Base-by-base conservation (phyloP, 2,329 filamentous ascomycete species). In the Penicillium sp. region DNA sequence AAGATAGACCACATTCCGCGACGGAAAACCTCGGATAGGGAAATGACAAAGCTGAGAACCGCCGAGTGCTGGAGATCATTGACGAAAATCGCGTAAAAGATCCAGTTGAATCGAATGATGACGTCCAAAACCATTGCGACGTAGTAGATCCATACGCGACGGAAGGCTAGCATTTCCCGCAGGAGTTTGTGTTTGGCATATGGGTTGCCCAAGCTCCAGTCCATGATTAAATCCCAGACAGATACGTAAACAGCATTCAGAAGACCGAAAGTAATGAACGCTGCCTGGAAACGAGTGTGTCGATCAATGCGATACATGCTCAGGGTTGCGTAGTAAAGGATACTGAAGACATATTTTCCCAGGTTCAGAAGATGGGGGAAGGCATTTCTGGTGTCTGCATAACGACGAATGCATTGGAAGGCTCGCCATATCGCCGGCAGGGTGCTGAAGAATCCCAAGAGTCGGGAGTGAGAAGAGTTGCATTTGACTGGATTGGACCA, bases 211-310 rank as follows among this genome's bases (percentile, higher is more conserved):
- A 96, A 79, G 53, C 88, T 94, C 81, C 94, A 97, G 71, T 99
- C 94, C 89, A 97, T 96, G 59, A 90, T 85, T 1, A 99, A 76
- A 68, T 99, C 94, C 94, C 94, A 99, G 39, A 96, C 81, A 9
- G 86, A 90, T 62, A 83, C 86, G 71, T 96, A 97, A 26, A 95
- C 73, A 42, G 86, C 82, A 69, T 96, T 99, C 59, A 95, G 72
- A n/a, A 81, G 79, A 0, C 90, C 90, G 63, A 92, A 90, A 0
- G 84, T 80, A 56, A 95, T 87, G 69, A 95, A 97, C 1, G 90
- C 69, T 0, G 85, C 88, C 53, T 79, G 76, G 38, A 90, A 79
- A 1, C 73, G 69, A 1, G 74, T 73, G 0, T 76, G 79, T 39
- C 79, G 79, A 18, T 89, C 68, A 42, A 96, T 88, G 36, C 94